Percentiles rank a stretch among this genome's conserved stretches.
These are phyloP conservation scores for Cyberlindnera veronae DNA, from an alignment of 805 yeast genomes.

Conservation along the genomic window DNA sequence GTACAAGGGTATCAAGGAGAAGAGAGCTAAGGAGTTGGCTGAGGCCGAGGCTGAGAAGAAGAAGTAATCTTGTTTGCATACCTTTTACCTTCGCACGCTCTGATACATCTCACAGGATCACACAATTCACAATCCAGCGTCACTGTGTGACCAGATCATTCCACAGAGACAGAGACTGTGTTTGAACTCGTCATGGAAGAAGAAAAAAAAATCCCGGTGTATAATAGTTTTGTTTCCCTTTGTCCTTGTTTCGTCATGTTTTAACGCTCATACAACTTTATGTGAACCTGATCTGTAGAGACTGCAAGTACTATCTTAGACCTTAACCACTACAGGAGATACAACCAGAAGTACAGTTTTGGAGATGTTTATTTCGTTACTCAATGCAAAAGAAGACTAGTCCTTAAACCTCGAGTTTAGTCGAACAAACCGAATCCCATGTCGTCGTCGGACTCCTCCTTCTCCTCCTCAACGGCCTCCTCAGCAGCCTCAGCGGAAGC, in stretches of 20 bases:
- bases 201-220: constrained; percentile 14
- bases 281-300: constrained; percentile 1
- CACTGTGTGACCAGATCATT: too few species aligned
- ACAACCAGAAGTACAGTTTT: too few species aligned
- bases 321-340: too few species aligned
- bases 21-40: constrained; percentile 96
- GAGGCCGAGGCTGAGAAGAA: constrained; percentile 99
- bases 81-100: neutral
- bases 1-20: constrained; percentile 93
- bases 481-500: constrained; percentile 53
- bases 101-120: too few species aligned
- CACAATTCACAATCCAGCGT: too few species aligned
- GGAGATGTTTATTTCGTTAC: constrained; percentile 12
- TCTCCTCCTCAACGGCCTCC: constrained; percentile 52
- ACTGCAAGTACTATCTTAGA: too few species aligned
- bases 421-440: constrained; percentile 93
- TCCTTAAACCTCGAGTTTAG: constrained; percentile 37
- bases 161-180: too few species aligned
- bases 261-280: constrained; percentile 13
- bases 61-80: constrained; percentile 57
- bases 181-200: too few species aligned
- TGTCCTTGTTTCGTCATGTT: constrained; percentile 14
- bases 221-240: constrained; percentile 13
- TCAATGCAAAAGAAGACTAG: constrained; percentile 12
- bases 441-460: constrained; percentile 75